Conservation (phyloP, 768 basidiomycete species). For the Gloeopeniophorella convolvens region DNA sequence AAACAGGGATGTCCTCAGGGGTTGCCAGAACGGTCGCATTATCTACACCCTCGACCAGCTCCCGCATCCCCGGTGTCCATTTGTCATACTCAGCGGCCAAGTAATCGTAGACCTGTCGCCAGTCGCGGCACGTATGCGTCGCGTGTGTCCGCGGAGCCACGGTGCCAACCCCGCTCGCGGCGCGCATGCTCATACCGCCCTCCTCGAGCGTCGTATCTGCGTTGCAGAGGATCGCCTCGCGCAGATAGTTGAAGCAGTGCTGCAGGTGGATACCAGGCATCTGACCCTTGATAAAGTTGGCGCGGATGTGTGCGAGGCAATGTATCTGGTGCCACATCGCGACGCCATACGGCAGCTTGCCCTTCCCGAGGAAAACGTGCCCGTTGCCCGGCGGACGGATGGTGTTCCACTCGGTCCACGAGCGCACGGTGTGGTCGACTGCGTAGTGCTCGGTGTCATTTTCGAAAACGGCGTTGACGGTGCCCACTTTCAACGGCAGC, state of each 20-base stretch:
- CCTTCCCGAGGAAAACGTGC: neutral
- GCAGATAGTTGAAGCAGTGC: conserved; percentile 27
- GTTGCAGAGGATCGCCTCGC: conserved; percentile 24
- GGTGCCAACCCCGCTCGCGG: too few relatives aligned
- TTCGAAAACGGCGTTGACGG: neutral
- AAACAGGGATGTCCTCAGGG: too few relatives aligned
- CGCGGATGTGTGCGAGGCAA: neutral
- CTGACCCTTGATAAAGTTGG: neutral
- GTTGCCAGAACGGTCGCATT: too few relatives aligned
- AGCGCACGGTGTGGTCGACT: neutral
- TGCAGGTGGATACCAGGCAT: conserved; percentile 12
- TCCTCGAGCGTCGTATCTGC: conserved; percentile 27
- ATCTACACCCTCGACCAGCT: too few relatives aligned
- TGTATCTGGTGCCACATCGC: neutral
- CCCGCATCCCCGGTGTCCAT: too few relatives aligned
- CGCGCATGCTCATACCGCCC: too few relatives aligned
- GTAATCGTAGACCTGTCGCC: too few relatives aligned
- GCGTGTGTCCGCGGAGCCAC: too few relatives aligned
- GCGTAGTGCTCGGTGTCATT: neutral
- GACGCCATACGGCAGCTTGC: neutral
- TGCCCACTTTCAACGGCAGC: neutral
- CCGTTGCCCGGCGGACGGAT: neutral
- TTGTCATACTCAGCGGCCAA: too few relatives aligned
- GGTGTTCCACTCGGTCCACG: neutral
- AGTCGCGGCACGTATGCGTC: too few relatives aligned